Evolutionary conservation across 495 filamentous ascomycete genomes (phyloP).

Genomic region (Aspergillus carlsbadensis): DNA sequence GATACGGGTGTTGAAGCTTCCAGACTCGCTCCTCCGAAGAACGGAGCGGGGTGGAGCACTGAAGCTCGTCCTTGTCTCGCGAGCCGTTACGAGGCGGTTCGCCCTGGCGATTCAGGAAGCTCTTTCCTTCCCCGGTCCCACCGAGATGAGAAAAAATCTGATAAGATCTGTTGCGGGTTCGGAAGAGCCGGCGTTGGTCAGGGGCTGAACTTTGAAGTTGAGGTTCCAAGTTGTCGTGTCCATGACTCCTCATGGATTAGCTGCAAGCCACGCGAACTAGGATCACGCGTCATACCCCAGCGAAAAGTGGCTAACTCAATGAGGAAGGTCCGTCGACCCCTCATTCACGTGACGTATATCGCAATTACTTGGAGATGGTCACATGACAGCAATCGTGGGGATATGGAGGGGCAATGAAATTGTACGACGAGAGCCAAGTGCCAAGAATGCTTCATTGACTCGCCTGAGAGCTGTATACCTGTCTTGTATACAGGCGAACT

Average conservation of each 20-base stretch:
- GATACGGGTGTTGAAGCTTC: conserved; percentile 24
- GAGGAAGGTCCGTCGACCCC: conserved; percentile 3
- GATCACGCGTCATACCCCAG: conserved; percentile 8
- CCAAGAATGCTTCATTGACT: too few relatives aligned
- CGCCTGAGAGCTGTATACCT: too few relatives aligned
- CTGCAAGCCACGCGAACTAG: neutral
- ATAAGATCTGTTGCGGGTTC: conserved; percentile 3
- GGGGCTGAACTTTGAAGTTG: neutral
- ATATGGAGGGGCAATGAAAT: neutral
- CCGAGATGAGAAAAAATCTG: conserved; percentile 1
- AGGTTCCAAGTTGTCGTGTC: neutral
- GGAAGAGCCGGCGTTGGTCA: conserved; percentile 2
- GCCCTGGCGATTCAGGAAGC: neutral
- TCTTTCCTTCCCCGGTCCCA: conserved; percentile 3
- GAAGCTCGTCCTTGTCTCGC: conserved; percentile 20
- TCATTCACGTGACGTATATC: conserved; percentile 5
- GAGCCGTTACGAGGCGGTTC: conserved; percentile 14
- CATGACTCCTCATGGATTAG: too few relatives aligned
- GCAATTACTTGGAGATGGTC: neutral
- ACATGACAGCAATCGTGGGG: neutral
- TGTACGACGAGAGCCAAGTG: too few relatives aligned
- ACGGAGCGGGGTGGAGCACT: conserved; percentile 22
- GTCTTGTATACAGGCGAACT: too few relatives aligned
- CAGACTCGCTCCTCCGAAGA: conserved; percentile 29
- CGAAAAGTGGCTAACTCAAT: neutral